Base-by-base conservation (phyloP, 192 early-diverging fungal species). In the Entomortierella beljakovae region DNA sequence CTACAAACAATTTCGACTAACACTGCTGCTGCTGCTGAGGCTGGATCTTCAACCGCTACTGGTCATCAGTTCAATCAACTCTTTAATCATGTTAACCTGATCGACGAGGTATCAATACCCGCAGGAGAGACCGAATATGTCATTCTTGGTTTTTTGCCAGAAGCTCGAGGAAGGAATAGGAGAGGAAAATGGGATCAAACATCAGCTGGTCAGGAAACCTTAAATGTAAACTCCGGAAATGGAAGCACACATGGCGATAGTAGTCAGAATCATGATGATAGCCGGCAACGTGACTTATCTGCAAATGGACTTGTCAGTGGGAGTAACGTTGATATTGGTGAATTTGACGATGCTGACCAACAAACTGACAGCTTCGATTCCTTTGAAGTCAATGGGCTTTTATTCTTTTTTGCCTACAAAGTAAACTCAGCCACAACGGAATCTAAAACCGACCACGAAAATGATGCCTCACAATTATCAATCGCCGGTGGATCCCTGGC, bases 61-160 rank as follows among this genome's bases (percentile, higher is more conserved):
- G 84, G 82, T 16, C 85, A 89, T 51, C 86, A 91, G 62, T 98
- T 94, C 70, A 96, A 97, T 69, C 94, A 98, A 70, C 86, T 97
- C 0, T 97, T 98, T 81, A 99, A 99, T 80, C 92, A 90, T 77
- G 92, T 98, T 38, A 92, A 94, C 52, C 91, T 94, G 61, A 88
- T 94, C 29, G 87, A 89, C 60, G 82, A 91, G 65, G 59, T 98
- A 0, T 70, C 81, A 20, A 80, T 99, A 25, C 71, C 84, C 6
- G 88, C 94, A 10, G 79, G 85, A 16, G 83, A 94, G 64, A 89
- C 92, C 0, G 84, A 84, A 63, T 84, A 90, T 53, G 71, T 98
- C 11, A 93, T 98, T 57, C 84, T 98, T 13, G 89, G 90, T 13
- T 95, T 98, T 69, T 71, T 95, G 35, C 94, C 95, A 16, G 89